Percentiles rank a stretch among this genome's conserved stretches.
These are phyloP conservation scores for Sporothrix globosa DNA, from an alignment of 2,329 filamentous ascomycete genomes.

Conservation along the genomic window DNA sequence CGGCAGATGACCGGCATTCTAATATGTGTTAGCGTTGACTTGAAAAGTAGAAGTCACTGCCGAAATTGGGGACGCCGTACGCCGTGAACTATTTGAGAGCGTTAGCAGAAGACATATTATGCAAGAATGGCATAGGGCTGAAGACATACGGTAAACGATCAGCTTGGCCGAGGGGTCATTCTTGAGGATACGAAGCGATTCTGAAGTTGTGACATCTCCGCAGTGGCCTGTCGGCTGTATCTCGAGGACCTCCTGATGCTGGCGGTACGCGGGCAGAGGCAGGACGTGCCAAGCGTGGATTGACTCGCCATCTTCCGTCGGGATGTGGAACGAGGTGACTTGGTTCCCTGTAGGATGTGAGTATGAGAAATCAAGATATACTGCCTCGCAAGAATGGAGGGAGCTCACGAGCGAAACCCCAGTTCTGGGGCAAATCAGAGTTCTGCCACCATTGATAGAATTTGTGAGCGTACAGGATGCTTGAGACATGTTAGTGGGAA, in stretches of 20 bases:
- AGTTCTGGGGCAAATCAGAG: constrained; percentile 74
- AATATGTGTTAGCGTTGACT: neutral
- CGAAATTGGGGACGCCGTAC: constrained; percentile 48
- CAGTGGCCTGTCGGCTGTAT: constrained; percentile 55
- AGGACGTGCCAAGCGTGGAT: constrained; percentile 92
- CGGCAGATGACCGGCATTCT: constrained; percentile 86
- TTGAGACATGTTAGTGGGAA: constrained; percentile 44
- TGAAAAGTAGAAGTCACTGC: too few relatives aligned
- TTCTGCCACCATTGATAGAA: constrained; percentile 73
- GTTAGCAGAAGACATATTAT: constrained; percentile 22
- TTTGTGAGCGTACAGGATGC: constrained; percentile 82
- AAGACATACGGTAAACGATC: constrained; percentile 63
- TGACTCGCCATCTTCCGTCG: constrained; percentile 72
- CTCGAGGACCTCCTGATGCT: constrained; percentile 67
- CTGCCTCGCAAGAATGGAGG: neutral
- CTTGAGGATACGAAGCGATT: constrained; percentile 64
- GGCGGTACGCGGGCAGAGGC: constrained; percentile 73
- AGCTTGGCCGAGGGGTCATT: constrained; percentile 66
- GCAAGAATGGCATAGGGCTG: neutral
- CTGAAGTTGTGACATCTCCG: constrained; percentile 58
- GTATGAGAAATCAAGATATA: neutral
- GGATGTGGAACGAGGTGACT: constrained; percentile 80
- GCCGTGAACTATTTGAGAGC: constrained; percentile 59
- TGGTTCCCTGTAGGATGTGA: constrained; percentile 67
- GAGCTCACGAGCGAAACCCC: constrained; percentile 78